phyloP scores from a whole-genome alignment of 371 early-diverging fungal species.

The Phascolomyces articulosus region DNA sequence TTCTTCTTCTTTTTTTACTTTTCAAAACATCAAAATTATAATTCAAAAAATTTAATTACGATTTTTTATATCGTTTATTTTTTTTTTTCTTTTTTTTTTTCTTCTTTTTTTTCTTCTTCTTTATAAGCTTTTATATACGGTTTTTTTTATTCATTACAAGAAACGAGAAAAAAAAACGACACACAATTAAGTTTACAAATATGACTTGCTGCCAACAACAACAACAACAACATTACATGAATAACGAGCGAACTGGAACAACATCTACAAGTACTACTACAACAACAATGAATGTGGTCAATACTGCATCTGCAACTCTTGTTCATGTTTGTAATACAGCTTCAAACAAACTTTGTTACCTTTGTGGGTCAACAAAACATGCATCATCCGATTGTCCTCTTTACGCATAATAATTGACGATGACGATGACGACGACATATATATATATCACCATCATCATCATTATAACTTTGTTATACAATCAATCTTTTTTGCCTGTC shows the following conservation, averaged over 20 bases:
- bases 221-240: constrained; percentile 9
- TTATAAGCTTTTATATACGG: not conserved
- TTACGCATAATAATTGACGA: constrained; percentile 35
- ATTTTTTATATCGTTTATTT: not conserved
- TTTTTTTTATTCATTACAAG: constrained; percentile 6
- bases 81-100: constrained; percentile 2
- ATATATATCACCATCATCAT: too few species aligned
- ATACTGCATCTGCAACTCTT: constrained; percentile 12
- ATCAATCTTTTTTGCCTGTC: not conserved
- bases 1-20: constrained; percentile 8
- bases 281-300: not conserved
- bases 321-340: constrained; percentile 9
- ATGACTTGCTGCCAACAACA: constrained; percentile 13
- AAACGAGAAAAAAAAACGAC: constrained; percentile 17
- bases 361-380: constrained; percentile 52
- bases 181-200: constrained; percentile 10
- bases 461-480: too few species aligned
- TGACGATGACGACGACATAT: too few species aligned
- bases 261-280: not conserved
- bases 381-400: constrained; percentile 51
- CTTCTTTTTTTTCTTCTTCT: not conserved
- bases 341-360: constrained; percentile 36
- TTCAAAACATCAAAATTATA: not conserved
- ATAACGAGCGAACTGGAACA: not conserved
- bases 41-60: too few species aligned